A percentile compares a stretch with the other conserved stretches of the same genome.
Evolutionary conservation across 2,329 filamentous ascomycete genomes (phyloP).

Genomic region (Chaetomiaceae sp.): DNA sequence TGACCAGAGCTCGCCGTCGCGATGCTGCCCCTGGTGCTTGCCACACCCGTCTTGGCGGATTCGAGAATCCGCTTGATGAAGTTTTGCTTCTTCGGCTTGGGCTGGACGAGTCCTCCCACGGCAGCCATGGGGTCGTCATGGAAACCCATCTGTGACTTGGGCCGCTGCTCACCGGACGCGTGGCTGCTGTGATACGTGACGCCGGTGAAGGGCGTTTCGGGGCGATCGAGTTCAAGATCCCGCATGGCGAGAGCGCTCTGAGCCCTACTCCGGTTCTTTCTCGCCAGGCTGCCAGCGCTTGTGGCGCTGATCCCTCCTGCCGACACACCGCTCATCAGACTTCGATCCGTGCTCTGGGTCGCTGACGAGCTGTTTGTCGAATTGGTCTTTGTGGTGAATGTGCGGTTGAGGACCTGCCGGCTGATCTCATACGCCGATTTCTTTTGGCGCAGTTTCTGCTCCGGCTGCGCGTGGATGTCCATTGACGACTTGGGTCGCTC

Average conservation of each 20-base stretch:
- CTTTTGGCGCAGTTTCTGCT: conserved; percentile 53
- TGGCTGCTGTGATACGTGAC: conserved; percentile 92
- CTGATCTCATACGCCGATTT: conserved; percentile 78
- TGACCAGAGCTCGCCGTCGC: conserved; percentile 50
- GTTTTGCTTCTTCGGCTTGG: conserved; percentile 76
- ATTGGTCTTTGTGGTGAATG: conserved; percentile 83
- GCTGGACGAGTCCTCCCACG: conserved; percentile 68
- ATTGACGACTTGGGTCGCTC: conserved; percentile 58
- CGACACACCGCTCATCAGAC: conserved; percentile 89
- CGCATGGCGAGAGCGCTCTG: conserved; percentile 62
- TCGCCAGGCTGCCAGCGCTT: conserved; percentile 87
- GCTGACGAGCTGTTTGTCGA: conserved; percentile 68
- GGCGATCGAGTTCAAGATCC: conserved; percentile 51
- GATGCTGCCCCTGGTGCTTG: conserved; percentile 81
- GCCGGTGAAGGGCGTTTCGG: conserved; percentile 65
- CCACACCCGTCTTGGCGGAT: conserved; percentile 88
- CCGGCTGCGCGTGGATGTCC: conserved; percentile 38
- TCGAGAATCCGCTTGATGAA: conserved; percentile 97
- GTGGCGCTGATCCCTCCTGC: conserved; percentile 90
- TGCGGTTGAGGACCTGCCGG: conserved; percentile 65
- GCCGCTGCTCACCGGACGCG: conserved; percentile 54
- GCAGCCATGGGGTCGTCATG: conserved; percentile 52
- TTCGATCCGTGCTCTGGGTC: conserved; percentile 74
- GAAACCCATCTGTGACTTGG: conserved; percentile 64
- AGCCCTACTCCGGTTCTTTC: conserved; percentile 61